Evolutionary conservation across 2,329 filamentous ascomycete species (phyloP), one percentile per base, ranked within the genome.

Genomic region (Penicillium sp.): DNA sequence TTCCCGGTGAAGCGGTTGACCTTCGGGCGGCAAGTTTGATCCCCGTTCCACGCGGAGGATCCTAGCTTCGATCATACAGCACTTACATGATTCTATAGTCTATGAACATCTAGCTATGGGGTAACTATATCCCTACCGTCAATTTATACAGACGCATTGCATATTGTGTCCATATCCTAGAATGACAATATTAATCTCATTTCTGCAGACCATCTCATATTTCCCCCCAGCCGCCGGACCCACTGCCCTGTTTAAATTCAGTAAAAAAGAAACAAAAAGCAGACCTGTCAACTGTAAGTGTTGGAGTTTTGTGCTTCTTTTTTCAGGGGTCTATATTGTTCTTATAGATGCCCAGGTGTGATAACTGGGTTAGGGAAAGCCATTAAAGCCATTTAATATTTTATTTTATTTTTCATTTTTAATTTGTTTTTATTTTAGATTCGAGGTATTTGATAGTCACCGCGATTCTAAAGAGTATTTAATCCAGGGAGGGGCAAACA

Each of bases 251-350:
- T 26, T 19, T 47, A 22, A 49, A 43, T 28, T 35, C 34, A 35
- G n/a, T 32, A 8, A 41, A 49, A 40, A 48, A 42, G n/a, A 39
- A 48, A 52, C 26, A 39, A 10, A 52, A 57, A 61, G 55, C 54
- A 55, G 60, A 63, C 61, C 60, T 62, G 60, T 64, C 62, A 63
- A 57, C 55, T 64, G 31, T 17, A 42, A 1, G 19, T 43, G n/a
- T 43, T 24, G 26, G 10, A 26, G 38, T 17, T 40, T 24, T 24
- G 13, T 35, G 17, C 13, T 31, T 31, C 19, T 41, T 17, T 43
- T 43, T 21, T 49, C 34, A 49, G 47, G 41, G 47, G 47, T 24
- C n/a, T 40, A 34, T 13, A 34, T 34, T 3, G 3, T 13, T 31
- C 13, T 38, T 28, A 28, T 40, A 28, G 32, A 40, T 24, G 17